Conservation (phyloP, 345 rosid genomes). For the Brassica juncea region DNA sequence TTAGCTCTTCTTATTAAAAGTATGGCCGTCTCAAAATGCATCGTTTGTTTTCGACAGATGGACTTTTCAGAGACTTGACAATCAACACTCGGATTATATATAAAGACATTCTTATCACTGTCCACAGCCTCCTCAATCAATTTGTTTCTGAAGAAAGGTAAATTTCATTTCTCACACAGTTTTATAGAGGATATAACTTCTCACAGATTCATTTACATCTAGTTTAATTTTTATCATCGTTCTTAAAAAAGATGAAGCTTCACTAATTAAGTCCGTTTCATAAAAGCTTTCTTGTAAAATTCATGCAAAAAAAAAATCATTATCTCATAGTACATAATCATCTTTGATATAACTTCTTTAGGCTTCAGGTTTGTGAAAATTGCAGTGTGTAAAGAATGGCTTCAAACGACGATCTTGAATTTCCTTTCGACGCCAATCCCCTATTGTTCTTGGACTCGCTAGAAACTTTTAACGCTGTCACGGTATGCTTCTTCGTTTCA, state of each 20-base stretch:
- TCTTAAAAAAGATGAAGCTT: background rate
- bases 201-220: background rate
- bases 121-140: background rate
- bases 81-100: slow-evolving; percentile 1
- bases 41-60: background rate
- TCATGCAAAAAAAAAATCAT: background rate
- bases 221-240: background rate
- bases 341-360: background rate
- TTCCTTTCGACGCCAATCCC: background rate
- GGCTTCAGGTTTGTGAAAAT: slow-evolving; percentile 2
- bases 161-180: background rate
- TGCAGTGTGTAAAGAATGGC: slow-evolving; percentile 29
- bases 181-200: background rate
- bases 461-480: background rate
- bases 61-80: background rate
- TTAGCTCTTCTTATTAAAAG: background rate
- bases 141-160: slow-evolving; percentile 4
- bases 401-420: slow-evolving; percentile 16
- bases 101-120: background rate
- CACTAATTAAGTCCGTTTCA: background rate
- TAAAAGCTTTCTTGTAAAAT: background rate
- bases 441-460: background rate
- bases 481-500: slow-evolving; percentile 10
- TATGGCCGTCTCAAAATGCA: background rate
- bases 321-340: background rate